Base-by-base conservation (phyloP, 371 early-diverging fungal species). In the Coemansia sp. region DNA sequence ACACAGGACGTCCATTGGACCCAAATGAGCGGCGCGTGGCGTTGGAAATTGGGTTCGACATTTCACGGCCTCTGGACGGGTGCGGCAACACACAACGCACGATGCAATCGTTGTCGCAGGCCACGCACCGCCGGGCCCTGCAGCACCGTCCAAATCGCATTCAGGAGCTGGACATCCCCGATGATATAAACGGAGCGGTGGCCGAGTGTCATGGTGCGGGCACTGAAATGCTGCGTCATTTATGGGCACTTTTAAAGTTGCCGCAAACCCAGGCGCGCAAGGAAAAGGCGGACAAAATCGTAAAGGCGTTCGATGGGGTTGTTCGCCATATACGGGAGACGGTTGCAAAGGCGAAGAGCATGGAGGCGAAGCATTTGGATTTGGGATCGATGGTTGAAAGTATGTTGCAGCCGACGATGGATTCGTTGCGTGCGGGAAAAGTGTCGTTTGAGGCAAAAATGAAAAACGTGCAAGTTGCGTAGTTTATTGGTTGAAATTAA, bases 141-240 rank as follows among this genome's bases (percentile, higher is more conserved):
- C 77, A 68, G 47, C 61, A 26, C 24, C 65, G 71, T 24, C 69
- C 64, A 3, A 77, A 76, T 31, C 65, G 76, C 10, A 72, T 79
- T 2, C 62, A 72, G 42, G 72, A 68, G 68, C 67, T 77, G 37
- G 55, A 50, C 18, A 66, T 79, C 8, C 80, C 80, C n/a, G 70
- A 67, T 0, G 69, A 72, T 16, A 56, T 79, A 14, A 69, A 13
- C 52, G 26, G 26, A 5, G 72, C 69, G 0, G 47, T 79, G 10
- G 64, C 68, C 21, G 69, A 72, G 48, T 79, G 80, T 51, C 77
- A 79, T 27, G 72, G 72, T 26, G 68, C 72, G 1, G 77, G 80
- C n/a, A 69, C 67, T 16, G 80, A 79, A 48, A 79, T 75, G 72
- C 65, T 79, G n/a, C 75, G 80, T 10, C 80, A 79, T 26, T 47